Evolutionary conservation across 345 rosid species (phyloP).

Genomic region (Erysimum cheiranthoides): DNA sequence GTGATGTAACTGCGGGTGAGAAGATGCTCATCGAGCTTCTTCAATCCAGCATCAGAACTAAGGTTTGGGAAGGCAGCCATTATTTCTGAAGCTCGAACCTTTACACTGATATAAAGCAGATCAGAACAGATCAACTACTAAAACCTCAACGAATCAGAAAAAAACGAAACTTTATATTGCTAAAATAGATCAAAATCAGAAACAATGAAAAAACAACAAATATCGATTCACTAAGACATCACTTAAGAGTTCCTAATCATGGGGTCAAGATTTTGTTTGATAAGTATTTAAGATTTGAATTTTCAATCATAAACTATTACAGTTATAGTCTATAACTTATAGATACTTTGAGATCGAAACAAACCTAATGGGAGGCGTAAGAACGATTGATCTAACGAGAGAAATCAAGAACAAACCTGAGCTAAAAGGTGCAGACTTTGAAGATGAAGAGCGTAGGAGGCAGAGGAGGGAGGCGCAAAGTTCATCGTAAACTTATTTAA

Average conservation of each 20-base stretch:
- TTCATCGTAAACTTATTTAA: slow-evolving; percentile 1
- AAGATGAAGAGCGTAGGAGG: slow-evolving; percentile 18
- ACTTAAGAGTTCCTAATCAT: background rate
- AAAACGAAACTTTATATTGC: background rate
- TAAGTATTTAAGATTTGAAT: background rate
- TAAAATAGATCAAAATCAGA: background rate
- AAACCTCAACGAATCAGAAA: background rate
- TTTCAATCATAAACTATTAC: background rate
- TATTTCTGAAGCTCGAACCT: slow-evolving; percentile 34
- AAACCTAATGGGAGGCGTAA: background rate
- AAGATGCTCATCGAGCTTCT: slow-evolving; percentile 85
- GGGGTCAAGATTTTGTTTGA: background rate
- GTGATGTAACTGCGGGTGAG: slow-evolving; percentile 80
- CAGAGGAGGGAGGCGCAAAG: background rate
- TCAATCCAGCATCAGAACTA: slow-evolving; percentile 67
- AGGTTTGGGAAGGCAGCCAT: slow-evolving; percentile 71
- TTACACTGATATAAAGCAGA: slow-evolving; percentile 31
- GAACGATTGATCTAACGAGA: background rate
- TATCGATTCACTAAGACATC: background rate
- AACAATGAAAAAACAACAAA: background rate
- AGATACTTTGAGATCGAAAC: background rate
- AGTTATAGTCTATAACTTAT: no score
- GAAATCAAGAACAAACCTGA: slow-evolving; percentile 34
- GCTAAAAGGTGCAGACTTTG: slow-evolving; percentile 20
- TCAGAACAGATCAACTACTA: slow-evolving; percentile 9